These are phyloP conservation scores for Lavandula angustifolia DNA, from an alignment of 257 asterid species.

Conservation along the genomic window DNA sequence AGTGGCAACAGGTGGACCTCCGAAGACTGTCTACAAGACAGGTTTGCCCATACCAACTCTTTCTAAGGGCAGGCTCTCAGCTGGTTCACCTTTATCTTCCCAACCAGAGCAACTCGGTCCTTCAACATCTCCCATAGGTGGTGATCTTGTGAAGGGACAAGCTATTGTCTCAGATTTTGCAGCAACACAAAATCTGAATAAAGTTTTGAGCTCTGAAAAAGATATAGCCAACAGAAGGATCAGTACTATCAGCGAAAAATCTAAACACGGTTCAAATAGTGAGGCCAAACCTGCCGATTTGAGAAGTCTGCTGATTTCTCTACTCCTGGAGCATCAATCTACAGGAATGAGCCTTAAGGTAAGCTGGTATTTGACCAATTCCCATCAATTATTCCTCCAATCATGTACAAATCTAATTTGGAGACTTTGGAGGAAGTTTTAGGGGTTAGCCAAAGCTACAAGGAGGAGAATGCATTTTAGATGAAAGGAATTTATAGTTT, in stretches of 20 bases:
- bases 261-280: constrained; percentile 39
- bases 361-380: constrained; percentile 31
- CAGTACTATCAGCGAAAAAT: constrained; percentile 51
- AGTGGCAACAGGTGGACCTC: constrained; percentile 58
- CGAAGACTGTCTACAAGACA: constrained; percentile 59
- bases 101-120: constrained; percentile 63
- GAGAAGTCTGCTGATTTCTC: constrained; percentile 64
- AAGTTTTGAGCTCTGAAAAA: constrained; percentile 54
- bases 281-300: constrained; percentile 62
- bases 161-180: constrained; percentile 41
- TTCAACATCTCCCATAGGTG: constrained; percentile 55
- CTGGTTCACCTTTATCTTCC: constrained; percentile 68
- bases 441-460: background rate
- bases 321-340: constrained; percentile 66
- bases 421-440: background rate
- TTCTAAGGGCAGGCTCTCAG: constrained; percentile 61
- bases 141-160: constrained; percentile 56
- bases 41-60: constrained; percentile 51
- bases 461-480: constrained; percentile 27
- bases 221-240: constrained; percentile 48
- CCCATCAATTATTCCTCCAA: constrained; percentile 22
- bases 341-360: constrained; percentile 91
- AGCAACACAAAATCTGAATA: constrained; percentile 46
- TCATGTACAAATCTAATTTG: background rate
- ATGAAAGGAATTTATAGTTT: constrained; percentile 13